phyloP scores from a whole-genome alignment of 2,329 filamentous ascomycete genomes.

The Arthrobotrys entomopaga region DNA sequence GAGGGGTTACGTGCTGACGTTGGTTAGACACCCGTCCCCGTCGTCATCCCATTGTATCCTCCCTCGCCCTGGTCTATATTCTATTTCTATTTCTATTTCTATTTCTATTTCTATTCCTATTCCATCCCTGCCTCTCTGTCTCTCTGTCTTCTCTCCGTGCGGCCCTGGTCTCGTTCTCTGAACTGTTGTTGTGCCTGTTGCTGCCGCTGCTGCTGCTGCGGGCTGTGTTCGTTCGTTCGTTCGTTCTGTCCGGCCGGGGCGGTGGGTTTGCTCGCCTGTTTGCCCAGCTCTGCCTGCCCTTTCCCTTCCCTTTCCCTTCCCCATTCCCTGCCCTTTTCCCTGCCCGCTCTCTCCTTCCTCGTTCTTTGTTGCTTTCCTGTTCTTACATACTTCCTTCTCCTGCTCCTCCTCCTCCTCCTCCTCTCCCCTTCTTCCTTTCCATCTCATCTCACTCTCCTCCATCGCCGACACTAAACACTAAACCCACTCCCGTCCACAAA shows the following conservation, averaged over 20 bases:
- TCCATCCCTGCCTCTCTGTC: no score
- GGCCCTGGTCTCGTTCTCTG: no score
- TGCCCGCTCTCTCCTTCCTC: constrained; percentile 7
- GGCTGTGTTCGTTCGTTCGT: no score
- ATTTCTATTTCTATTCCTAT: no score
- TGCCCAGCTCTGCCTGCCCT: constrained; percentile 13
- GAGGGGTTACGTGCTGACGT: no score
- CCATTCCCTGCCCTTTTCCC: constrained; percentile 23
- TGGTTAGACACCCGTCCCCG: no score
- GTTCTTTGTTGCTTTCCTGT: constrained; percentile 18
- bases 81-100: no score
- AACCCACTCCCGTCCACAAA: background rate
- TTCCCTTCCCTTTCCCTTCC: constrained; percentile 40
- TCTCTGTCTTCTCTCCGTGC: no score
- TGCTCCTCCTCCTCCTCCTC: background rate
- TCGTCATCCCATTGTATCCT: no score
- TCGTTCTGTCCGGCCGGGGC: background rate
- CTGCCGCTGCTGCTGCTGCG: no score
- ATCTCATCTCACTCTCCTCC: background rate
- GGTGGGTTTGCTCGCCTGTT: background rate
- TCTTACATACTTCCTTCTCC: constrained; percentile 6
- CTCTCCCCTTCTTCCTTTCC: constrained; percentile 13
- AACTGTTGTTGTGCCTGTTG: no score
- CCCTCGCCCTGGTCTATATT: no score
- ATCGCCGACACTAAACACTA: background rate